Conservation (phyloP, 345 rosid genomes). For the Eucalyptus pumila region DNA sequence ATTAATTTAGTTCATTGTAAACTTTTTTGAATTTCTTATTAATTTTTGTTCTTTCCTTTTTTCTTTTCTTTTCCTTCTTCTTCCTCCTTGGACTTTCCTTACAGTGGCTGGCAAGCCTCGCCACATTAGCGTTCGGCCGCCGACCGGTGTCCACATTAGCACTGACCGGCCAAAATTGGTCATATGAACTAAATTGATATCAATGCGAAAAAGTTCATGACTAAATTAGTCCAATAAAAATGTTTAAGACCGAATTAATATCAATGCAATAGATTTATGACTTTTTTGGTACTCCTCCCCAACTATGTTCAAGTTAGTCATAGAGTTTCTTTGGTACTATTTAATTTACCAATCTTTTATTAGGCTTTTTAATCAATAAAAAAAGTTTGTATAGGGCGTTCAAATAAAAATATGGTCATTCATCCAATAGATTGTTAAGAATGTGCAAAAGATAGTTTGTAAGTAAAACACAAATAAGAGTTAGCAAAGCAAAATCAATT, state of each 20-base stretch:
- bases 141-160: fast-evolving
- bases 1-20: fast-evolving
- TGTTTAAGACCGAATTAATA: no score
- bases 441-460: not conserved
- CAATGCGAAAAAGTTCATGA: fast-evolving
- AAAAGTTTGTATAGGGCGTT: not conserved
- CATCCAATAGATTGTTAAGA: not conserved
- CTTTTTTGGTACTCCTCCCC: no score
- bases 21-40: no score
- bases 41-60: no score
- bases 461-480: not conserved
- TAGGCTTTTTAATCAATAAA: not conserved
- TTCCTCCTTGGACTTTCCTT: no score
- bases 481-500: not conserved
- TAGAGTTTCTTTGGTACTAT: not conserved
- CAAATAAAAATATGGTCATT: not conserved
- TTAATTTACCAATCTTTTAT: not conserved
- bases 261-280: fast-evolving
- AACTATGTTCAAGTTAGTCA: not conserved
- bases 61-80: no score
- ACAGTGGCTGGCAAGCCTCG: fast-evolving
- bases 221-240: no score
- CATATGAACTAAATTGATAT: fast-evolving
- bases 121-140: no score
- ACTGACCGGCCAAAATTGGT: fast-evolving